Conservation (phyloP, 1,284 basidiomycete species). For the Cryptococcus deneoformans region DNA sequence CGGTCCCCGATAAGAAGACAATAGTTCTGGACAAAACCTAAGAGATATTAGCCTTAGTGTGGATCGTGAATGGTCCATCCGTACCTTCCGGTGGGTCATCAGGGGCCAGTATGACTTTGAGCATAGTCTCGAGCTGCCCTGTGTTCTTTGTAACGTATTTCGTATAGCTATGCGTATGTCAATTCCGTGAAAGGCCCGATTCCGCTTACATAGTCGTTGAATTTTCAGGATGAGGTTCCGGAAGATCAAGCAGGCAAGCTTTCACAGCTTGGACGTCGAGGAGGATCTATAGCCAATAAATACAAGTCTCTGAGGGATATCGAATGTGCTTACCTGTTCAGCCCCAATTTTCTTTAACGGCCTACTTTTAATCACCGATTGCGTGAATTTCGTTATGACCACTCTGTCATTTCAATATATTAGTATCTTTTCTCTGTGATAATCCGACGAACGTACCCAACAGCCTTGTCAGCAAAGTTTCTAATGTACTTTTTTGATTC, state of each 20-base stretch:
- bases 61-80: not conserved
- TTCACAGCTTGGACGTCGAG: slow-evolving; percentile 89
- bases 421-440: slow-evolving; percentile 6
- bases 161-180: slow-evolving; percentile 61
- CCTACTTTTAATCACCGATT: slow-evolving; percentile 77
- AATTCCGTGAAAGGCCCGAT: not conserved
- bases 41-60: slow-evolving; percentile 7
- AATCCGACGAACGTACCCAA: slow-evolving; percentile 58
- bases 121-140: slow-evolving; percentile 76
- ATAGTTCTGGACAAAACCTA: slow-evolving; percentile 92
- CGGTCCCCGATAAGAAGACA: slow-evolving; percentile 87
- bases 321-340: slow-evolving; percentile 65
- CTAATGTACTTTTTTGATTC: slow-evolving; percentile 91
- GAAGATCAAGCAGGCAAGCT: slow-evolving; percentile 74
- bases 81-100: slow-evolving; percentile 48
- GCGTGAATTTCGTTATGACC: slow-evolving; percentile 78
- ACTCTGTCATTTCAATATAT: slow-evolving; percentile 55
- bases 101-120: slow-evolving; percentile 91
- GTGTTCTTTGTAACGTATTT: slow-evolving; percentile 76
- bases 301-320: not conserved
- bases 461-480: slow-evolving; percentile 88
- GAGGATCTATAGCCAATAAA: slow-evolving; percentile 59
- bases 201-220: slow-evolving; percentile 27
- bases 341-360: slow-evolving; percentile 87
- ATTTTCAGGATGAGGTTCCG: slow-evolving; percentile 51